Base-by-base conservation (phyloP, 768 basidiomycete genomes). In the Rhizopogon salebrosus region DNA sequence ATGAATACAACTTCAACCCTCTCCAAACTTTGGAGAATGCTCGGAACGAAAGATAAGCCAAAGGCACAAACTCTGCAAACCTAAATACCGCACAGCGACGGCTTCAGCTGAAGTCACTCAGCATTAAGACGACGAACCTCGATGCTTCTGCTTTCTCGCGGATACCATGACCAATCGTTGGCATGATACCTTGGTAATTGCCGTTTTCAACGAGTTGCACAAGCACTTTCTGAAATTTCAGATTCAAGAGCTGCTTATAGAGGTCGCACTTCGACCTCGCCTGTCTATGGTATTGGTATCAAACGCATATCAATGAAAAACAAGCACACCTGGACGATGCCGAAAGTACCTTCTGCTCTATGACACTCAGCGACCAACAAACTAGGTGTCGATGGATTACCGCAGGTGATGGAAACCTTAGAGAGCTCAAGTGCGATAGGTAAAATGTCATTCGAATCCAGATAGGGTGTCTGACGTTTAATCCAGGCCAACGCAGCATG, bases 301-400 rank as follows among this genome's bases (percentile, higher is more conserved):
- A 29, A 31, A 40, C 55, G 41, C 40, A 18, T 8, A 35, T 31
- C 16, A 23, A 41, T 37, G 37, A 24, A 41, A 34, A 50, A n/a
- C 31, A 20, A 8, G 72, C 83, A 41, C 59, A 92, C 93, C 56
- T 82, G 79, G 13, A 87, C 80, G 38, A 89, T 81, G 13, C 92
- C 85, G 60, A 89, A 90, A 1, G 85, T 89, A 23, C 94, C 95
- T 39, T 83, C 74, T 1, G 83, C 85, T n/a, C 75, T 73, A 51
- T 80, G 75, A 59, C 95, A 97, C 62, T 93, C 90, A 0, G 83
- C 81, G 23, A 97, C 84, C 37, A 95, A 76, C 5, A 97, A 71
- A 60, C 75, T 86, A 0, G 89, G 87, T 0, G 92, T 97, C 0
- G 95, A 90, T 20, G 80, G 71, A 70, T 95, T 98, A 10, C 95